phyloP scores from a whole-genome alignment of 768 basidiomycete species.

The Omphalotus guepiniiformis region DNA sequence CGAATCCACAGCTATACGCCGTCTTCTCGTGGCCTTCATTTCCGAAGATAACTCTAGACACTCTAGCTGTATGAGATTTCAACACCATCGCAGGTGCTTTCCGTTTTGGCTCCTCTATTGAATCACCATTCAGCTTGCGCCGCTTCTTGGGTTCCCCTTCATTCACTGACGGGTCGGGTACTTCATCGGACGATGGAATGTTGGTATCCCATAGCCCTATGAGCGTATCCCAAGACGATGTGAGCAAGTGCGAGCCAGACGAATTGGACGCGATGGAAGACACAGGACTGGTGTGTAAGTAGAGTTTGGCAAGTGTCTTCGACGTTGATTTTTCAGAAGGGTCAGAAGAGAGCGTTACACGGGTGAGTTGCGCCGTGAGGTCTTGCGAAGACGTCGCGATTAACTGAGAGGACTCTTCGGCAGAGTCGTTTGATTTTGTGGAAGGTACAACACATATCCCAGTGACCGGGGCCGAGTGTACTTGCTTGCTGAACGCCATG shows the following conservation, averaged over 20 bases:
- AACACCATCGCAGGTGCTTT: constrained; percentile 73
- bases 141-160: constrained; percentile 59
- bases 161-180: constrained; percentile 35
- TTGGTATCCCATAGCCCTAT: constrained; percentile 77
- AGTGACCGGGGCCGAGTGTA: constrained; percentile 66
- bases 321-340: constrained; percentile 20
- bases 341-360: constrained; percentile 25
- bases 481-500: constrained; percentile 39
- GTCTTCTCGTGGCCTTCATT: constrained; percentile 18
- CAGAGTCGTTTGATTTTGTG: constrained; percentile 14
- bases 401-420: constrained; percentile 28
- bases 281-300: constrained; percentile 79
- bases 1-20: constrained; percentile 81
- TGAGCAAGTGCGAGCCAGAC: constrained; percentile 64
- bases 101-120: constrained; percentile 36
- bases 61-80: constrained; percentile 78
- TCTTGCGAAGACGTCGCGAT: constrained; percentile 79
- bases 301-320: constrained; percentile 61
- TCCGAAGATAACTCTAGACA: constrained; percentile 69
- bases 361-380: constrained; percentile 59
- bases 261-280: constrained; percentile 61
- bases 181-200: constrained; percentile 62
- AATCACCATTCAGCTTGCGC: constrained; percentile 40
- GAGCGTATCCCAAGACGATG: constrained; percentile 83
- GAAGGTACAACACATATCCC: constrained; percentile 54